Evolutionary conservation across 2,329 filamentous ascomycete species (phyloP), one percentile per base, ranked within the genome.

Genomic region (Penicillium psychrosexuale): DNA sequence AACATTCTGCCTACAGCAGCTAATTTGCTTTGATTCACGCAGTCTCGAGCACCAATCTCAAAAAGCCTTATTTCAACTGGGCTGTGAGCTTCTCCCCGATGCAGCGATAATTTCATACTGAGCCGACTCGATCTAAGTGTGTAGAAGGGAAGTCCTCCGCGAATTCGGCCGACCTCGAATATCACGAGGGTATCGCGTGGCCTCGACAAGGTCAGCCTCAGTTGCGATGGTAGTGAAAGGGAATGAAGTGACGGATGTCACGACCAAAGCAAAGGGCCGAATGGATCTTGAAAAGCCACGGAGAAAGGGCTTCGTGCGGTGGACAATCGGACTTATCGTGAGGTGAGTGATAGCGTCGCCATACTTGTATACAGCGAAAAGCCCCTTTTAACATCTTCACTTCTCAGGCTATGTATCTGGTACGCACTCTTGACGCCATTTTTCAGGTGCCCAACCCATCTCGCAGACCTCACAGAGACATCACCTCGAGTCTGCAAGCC

Each of bases 401-500:
- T 37, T 44, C 51, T 45, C 58, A 93, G 93, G 67, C 73, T 97
- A 42, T 73, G 87, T 55, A 88, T 90, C 19, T 99, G 93, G 93
- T 96, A 94, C 71, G 82, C 86, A 34, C 85, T 97, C 61, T 73
- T 91, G 58, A 94, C 89, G 24, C 77, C 94, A 52, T 75, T 93
- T 56, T 89, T 99, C 71, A 84, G 87, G 58, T 99, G 93, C 72
- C 93, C 93, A 12, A 78, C 85, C 3, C 84, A 83, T 8, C 75
- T 87, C 57, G 82, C 86, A 28, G 81, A 84, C 27, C 83, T 94
- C 66, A 82, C 84, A 65, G 83, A 88, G 27, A 75, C 80, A 30
- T 89, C 90, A 1, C 89, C 92, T 0, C 81, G 78, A 60, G 83
- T 97, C 58, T 99, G 94, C 82, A 87, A 87, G 67, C 87, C 89